Percentiles rank a stretch among this genome's conserved stretches.
phyloP scores from a whole-genome alignment of 73 alveolate genomes.

The Tetrahymena elliotti region DNA sequence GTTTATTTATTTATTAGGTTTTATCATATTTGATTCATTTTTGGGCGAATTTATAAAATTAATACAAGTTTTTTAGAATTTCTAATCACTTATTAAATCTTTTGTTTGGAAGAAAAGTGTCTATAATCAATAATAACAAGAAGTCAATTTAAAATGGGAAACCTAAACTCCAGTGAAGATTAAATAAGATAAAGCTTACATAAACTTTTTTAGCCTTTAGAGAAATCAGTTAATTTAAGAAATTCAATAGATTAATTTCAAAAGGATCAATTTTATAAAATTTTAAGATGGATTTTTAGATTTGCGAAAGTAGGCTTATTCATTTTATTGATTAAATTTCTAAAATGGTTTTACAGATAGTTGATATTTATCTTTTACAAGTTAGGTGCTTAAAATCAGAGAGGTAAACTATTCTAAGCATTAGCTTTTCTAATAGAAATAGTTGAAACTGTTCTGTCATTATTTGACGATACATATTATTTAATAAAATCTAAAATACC shows the following conservation, averaged over 20 bases:
- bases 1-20: no score
- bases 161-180: background rate
- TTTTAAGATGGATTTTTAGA: background rate
- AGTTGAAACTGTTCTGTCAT: background rate
- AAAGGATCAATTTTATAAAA: background rate
- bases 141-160: background rate
- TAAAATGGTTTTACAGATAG: background rate
- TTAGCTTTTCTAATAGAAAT: background rate
- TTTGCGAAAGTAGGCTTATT: background rate
- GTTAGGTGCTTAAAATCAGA: background rate
- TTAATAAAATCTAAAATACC: background rate
- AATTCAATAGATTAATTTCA: background rate
- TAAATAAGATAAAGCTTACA: background rate
- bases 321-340: background rate
- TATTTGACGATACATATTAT: background rate
- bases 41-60: no score
- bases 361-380: background rate
- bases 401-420: background rate
- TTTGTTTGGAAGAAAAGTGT: no score
- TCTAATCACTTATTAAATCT: no score
- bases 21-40: no score
- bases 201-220: background rate
- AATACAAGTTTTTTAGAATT: no score
- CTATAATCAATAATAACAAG: no score
- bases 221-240: background rate